These are phyloP conservation scores for Annona squamosa DNA, from an alignment of 164 flowering plant genomes.

Conservation along the genomic window DNA sequence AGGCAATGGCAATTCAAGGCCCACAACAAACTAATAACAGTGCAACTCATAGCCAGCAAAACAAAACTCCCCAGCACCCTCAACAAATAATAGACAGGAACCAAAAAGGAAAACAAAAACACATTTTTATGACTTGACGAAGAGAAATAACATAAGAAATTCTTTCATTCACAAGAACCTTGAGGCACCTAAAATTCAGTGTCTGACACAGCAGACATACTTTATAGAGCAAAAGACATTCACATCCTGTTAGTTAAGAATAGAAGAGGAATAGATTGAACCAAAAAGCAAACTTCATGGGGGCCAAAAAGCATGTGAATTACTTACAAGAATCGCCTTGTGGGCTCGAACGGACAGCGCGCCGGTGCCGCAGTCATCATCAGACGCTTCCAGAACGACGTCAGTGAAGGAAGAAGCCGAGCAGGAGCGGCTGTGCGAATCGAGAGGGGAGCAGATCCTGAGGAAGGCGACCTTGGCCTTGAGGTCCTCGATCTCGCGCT, in stretches of 20 bases:
- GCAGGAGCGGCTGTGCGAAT: constrained; percentile 10
- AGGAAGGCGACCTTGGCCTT: constrained; percentile 70
- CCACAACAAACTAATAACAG: no score
- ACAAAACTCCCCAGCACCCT: background rate
- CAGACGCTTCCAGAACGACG: constrained; percentile 55
- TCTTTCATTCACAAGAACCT: background rate
- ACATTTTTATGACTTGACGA: background rate
- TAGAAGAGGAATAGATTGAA: background rate
- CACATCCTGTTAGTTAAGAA: background rate
- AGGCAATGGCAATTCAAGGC: no score
- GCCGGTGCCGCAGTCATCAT: constrained; percentile 19
- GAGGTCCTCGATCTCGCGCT: constrained; percentile 86
- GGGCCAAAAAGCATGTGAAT: background rate
- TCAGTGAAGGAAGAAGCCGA: constrained; percentile 37
- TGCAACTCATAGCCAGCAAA: background rate
- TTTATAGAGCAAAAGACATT: constrained; percentile 1
- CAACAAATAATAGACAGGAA: background rate
- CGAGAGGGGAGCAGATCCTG: constrained; percentile 33
- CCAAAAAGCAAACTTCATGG: background rate
- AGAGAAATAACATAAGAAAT: background rate
- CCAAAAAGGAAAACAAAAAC: no score
- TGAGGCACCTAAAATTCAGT: background rate
- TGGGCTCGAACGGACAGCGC: constrained; percentile 52
- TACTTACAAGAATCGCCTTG: constrained; percentile 61
- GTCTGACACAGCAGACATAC: background rate